phyloP scores from a whole-genome alignment of 306 rosid genomes.

The Amphicarpaea edgeworthii region DNA sequence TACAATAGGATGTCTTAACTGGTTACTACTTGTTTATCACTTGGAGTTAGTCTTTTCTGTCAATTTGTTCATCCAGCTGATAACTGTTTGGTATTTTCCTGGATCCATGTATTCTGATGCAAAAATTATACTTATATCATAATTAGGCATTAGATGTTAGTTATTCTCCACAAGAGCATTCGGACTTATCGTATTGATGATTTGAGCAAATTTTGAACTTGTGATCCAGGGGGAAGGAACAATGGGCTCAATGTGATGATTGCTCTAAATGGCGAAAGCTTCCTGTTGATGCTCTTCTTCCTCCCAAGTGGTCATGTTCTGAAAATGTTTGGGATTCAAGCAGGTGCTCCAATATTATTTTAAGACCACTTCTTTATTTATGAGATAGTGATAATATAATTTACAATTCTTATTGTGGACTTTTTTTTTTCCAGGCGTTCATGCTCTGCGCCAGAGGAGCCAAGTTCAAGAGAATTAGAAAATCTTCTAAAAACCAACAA shows the following conservation, averaged over 20 bases:
- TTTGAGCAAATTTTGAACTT: conserved; percentile 26
- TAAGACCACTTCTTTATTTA: conserved; percentile 22
- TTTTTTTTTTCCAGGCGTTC: conserved; percentile 59
- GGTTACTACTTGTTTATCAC: conserved; percentile 2
- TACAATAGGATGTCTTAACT: conserved; percentile 16
- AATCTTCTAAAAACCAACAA: conserved; percentile 69
- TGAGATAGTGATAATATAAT: conserved; percentile 39
- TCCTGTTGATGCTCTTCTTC: conserved; percentile 86
- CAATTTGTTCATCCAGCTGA: conserved; percentile 28
- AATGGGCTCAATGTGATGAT: conserved; percentile 95
- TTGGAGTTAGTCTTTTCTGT: background rate
- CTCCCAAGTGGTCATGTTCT: conserved; percentile 92
- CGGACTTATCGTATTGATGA: conserved; percentile 5
- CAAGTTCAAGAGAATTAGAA: conserved; percentile 71
- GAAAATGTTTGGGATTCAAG: conserved; percentile 86
- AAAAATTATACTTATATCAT: background rate
- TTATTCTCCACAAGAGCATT: conserved; percentile 20
- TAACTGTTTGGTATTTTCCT: conserved; percentile 20
- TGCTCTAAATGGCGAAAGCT: conserved; percentile 96
- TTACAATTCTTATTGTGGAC: conserved; percentile 12
- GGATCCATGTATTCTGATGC: background rate
- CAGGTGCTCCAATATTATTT: conserved; percentile 59
- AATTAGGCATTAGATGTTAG: conserved; percentile 31
- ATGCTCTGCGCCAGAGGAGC: conserved; percentile 79
- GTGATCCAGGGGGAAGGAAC: conserved; percentile 76